Percentiles rank a stretch among this genome's conserved stretches.
phyloP scores from a whole-genome alignment of 352 stramenopile species.

The Phytophthora sp. region DNA sequence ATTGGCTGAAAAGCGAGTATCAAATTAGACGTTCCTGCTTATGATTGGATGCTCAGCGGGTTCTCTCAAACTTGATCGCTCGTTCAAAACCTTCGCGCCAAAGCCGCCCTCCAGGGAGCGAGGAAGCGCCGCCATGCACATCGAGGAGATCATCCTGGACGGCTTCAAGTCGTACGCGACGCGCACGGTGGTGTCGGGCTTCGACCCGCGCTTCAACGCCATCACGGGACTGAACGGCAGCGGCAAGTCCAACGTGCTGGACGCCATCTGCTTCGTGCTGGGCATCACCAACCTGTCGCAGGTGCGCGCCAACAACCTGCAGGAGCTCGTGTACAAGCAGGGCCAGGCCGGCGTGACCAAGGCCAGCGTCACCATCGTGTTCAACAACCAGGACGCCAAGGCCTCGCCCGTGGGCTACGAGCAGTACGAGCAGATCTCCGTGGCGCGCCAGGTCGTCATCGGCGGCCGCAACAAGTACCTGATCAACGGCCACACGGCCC shows the following conservation, averaged over 20 bases:
- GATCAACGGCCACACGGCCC: conserved; percentile 98
- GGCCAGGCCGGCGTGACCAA: conserved; percentile 99
- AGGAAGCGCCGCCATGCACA: conserved; percentile 88
- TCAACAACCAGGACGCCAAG: conserved; percentile 97
- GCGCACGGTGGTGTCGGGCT: conserved; percentile 98
- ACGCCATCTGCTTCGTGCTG: conserved; percentile 99
- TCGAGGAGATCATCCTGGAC: conserved; percentile 99
- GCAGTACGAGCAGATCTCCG: conserved; percentile 97
- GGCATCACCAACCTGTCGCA: conserved; percentile 99
- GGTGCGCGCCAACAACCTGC: conserved; percentile 98
- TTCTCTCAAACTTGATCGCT: too few species aligned
- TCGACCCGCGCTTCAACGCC: conserved; percentile 99
- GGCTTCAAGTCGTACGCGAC: conserved; percentile 99
- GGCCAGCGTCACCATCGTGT: conserved; percentile 98
- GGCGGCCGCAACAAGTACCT: conserved; percentile 99
- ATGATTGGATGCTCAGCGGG: too few species aligned
- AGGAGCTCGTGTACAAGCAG: conserved; percentile 99
- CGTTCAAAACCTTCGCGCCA: neutral
- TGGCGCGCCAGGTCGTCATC: conserved; percentile 98
- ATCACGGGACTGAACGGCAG: conserved; percentile 99
- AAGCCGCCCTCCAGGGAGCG: neutral
- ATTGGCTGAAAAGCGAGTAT: too few species aligned
- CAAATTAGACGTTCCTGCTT: too few species aligned
- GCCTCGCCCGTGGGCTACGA: conserved; percentile 97
- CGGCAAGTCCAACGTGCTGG: conserved; percentile 99